A percentile compares a stretch with the other conserved stretches of the same genome.
phyloP scores from a whole-genome alignment of 176 grass and related monocot genomes.

The Chrysopogon serrulatus region DNA sequence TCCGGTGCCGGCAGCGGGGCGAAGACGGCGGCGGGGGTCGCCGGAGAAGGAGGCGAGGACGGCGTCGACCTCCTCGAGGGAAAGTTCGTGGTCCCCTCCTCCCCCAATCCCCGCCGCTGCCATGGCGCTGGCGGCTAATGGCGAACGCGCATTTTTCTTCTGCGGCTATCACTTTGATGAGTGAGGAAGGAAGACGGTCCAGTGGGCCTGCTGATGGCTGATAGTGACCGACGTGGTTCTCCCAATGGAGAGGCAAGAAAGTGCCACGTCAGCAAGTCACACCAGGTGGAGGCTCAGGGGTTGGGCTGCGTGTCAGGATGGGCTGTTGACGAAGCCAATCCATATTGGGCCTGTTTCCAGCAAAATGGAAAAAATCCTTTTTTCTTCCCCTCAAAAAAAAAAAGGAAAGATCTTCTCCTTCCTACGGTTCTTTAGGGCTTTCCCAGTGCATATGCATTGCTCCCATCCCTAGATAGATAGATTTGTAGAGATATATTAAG shows the following conservation, averaged over 20 bases:
- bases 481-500: no score
- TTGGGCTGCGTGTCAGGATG: no score
- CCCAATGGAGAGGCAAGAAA: background rate
- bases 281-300: no score
- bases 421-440: no score
- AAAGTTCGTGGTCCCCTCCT: background rate
- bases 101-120: background rate
- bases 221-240: background rate
- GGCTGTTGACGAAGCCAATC: no score
- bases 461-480: no score
- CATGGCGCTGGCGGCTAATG: background rate
- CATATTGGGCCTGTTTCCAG: no score
- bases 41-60: constrained; percentile 14
- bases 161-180: background rate
- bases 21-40: background rate
- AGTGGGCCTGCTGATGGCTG: background rate
- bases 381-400: no score
- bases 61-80: constrained; percentile 5
- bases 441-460: no score
- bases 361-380: no score
- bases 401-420: no score
- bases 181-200: background rate
- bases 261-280: background rate
- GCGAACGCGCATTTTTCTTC: background rate
- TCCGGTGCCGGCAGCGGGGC: background rate